Base-by-base conservation (phyloP, 352 stramenopile species). In the Pythium monospermum region DNA sequence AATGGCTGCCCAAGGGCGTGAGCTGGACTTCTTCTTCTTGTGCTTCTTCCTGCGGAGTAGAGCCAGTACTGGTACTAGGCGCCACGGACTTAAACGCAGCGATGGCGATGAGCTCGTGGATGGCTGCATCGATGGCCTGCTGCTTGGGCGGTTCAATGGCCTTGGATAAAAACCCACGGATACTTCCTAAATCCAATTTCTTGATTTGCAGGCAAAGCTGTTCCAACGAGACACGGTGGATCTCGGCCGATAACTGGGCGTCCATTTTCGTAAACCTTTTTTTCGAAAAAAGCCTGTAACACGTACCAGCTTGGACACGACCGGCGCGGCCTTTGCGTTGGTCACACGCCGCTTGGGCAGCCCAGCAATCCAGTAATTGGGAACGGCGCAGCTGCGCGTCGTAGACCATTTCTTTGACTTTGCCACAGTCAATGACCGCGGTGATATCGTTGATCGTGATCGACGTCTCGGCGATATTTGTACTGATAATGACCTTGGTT, bases 101-200 rank as follows among this genome's bases (percentile, higher is more conserved):
- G 28, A 98, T 94, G 31, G 85, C 75, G 6, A 93, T 64, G 11
- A 98, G 76, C 33, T 97, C 83, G 16, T 92, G 73, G 18, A 99
- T 82, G 4, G 94, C 91, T 41, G 94, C 91, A 18, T 93, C 72
- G 19, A 99, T 91, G 1, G 91, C 80, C 21, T 96, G 69, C 16
- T 87, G 64, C 16, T 82, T 78, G 4, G 96, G 97, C 21, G 96
- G 96, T 55, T 99, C 87, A 18, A 99, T 91, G 6, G 83, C 76
- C 48, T 87, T 89, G 2, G 73, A 57, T 1, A 93, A 59, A 52
- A 95, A 94, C 1, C 53, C 60, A 36, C 74, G 74, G 37, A 92
- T 89, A 6, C 78, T 74, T 0, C 83, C 83, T 7, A 95, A 68
- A 25, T 79, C 68, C 15, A 95, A 64, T 50, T 86, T 89, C 61